Evolutionary conservation across 441 rosid genomes (phyloP).

Genomic region (Melastoma candidum): DNA sequence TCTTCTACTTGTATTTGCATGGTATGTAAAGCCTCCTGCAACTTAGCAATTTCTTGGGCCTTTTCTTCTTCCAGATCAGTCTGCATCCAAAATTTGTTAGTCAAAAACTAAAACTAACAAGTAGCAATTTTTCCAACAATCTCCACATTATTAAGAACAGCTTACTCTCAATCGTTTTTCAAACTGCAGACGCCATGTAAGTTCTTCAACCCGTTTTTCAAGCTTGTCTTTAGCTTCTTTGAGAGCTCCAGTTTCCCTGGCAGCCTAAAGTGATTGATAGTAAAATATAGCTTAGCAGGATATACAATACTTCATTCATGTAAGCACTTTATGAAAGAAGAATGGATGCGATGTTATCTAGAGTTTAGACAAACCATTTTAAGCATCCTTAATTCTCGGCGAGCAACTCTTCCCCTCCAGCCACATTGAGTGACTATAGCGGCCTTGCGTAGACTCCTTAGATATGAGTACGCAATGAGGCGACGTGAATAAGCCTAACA

Average conservation of each 20-base stretch:
- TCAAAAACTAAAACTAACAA: conserved; percentile 2
- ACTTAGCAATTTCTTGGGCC: conserved; percentile 75
- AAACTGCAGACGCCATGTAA: conserved; percentile 93
- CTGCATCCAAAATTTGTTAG: conserved; percentile 27
- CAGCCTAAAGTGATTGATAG: conserved; percentile 50
- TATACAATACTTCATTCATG: too few relatives aligned
- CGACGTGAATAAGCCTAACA: conserved; percentile 75
- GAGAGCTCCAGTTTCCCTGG: conserved; percentile 98
- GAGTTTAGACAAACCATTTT: conserved; percentile 64
- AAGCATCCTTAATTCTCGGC: conserved; percentile 84
- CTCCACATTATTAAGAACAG: not conserved
- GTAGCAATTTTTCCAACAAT: not conserved
- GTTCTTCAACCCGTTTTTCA: conserved; percentile 99
- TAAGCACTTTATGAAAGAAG: conserved; percentile 7
- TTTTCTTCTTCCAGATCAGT: conserved; percentile 94
- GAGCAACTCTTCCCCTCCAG: conserved; percentile 95
- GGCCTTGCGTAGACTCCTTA: conserved; percentile 79
- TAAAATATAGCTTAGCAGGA: conserved; percentile 1
- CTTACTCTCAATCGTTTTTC: conserved; percentile 96
- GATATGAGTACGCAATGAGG: conserved; percentile 56
- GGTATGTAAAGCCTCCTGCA: conserved; percentile 62
- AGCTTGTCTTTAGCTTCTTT: conserved; percentile 95
- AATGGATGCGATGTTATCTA: conserved; percentile 12
- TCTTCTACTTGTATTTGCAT: conserved; percentile 70
- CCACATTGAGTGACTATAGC: conserved; percentile 84